These are phyloP conservation scores for Plectosphaerella sp. DNA, from an alignment of 2,329 filamentous ascomycete genomes.

Conservation along the genomic window DNA sequence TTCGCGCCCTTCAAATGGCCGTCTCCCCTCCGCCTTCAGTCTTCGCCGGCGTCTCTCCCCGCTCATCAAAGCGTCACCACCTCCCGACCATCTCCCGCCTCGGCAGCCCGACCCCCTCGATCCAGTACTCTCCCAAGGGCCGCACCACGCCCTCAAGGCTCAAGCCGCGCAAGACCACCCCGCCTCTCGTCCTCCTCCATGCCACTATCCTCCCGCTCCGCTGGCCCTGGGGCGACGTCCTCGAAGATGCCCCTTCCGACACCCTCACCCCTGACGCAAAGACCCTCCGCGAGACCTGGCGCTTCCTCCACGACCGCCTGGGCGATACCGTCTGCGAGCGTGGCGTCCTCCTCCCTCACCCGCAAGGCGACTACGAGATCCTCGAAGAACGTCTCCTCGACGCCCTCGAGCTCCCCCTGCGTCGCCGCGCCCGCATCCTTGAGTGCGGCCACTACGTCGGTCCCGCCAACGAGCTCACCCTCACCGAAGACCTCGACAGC, in stretches of 20 bases:
- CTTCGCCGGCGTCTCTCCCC: conserved; percentile 41
- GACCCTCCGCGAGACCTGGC: conserved; percentile 58
- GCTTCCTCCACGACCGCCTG: conserved; percentile 63
- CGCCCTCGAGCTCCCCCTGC: conserved; percentile 61
- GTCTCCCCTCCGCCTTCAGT: conserved; percentile 54
- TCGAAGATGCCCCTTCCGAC: conserved; percentile 35
- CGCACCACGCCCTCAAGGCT: conserved; percentile 52
- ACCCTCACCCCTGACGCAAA: conserved; percentile 41
- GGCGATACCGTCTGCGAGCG: conserved; percentile 70
- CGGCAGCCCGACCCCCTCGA: conserved; percentile 47
- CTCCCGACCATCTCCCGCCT: conserved; percentile 49
- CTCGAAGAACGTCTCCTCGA: conserved; percentile 39
- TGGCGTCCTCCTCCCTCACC: conserved; percentile 72
- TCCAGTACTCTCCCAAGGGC: conserved; percentile 52
- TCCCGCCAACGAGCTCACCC: conserved; percentile 44
- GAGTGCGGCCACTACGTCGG: conserved; percentile 75
- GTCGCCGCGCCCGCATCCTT: conserved; percentile 61
- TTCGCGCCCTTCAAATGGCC: conserved; percentile 68
- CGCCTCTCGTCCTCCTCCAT: conserved; percentile 73
- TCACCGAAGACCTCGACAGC: conserved; percentile 39
- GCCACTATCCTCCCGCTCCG: conserved; percentile 70
- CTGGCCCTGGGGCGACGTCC: conserved; percentile 57
- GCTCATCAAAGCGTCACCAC: conserved; percentile 44
- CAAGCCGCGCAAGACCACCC: conserved; percentile 45
- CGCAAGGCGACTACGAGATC: conserved; percentile 74